Evolutionary conservation across 306 rosid species (phyloP).

Genomic region (Cucurbita argyrosperma): DNA sequence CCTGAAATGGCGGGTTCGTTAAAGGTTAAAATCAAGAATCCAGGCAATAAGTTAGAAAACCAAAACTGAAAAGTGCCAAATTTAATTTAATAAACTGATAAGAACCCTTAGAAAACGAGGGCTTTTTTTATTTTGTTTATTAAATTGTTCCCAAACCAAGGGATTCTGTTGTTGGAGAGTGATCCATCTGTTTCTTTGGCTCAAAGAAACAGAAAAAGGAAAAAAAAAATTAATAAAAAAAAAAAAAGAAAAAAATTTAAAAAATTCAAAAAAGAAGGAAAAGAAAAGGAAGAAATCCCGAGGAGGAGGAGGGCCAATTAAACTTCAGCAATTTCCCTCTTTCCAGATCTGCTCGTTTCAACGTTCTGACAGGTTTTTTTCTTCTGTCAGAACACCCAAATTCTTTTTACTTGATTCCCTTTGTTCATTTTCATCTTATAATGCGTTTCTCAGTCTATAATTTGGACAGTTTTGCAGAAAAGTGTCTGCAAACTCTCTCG

Average conservation of each 20-base stretch:
- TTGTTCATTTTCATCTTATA: conserved; percentile 3
- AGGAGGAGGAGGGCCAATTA: conserved; percentile 15
- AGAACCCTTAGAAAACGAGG: conserved; percentile 20
- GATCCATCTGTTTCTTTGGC: conserved; percentile 26
- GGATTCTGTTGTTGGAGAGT: conserved; percentile 19
- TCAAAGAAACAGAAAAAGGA: not conserved
- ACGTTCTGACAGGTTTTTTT: conserved; percentile 17
- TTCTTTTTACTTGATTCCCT: conserved; percentile 11
- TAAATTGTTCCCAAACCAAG: conserved; percentile 27
- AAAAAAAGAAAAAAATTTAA: too few relatives aligned
- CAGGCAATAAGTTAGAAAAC: conserved; percentile 41
- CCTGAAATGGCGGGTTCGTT: conserved; percentile 71
- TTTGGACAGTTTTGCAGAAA: not conserved
- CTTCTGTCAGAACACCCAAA: conserved; percentile 24
- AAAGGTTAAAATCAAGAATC: conserved; percentile 65
- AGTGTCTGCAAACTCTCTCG: not conserved
- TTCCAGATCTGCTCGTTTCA: conserved; percentile 20
- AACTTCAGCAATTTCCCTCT: conserved; percentile 10
- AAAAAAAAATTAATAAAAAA: not conserved
- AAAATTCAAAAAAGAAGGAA: not conserved
- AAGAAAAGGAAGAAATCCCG: not conserved
- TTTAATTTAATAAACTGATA: conserved; percentile 31
- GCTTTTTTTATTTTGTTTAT: conserved; percentile 3
- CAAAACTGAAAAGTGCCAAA: conserved; percentile 27
- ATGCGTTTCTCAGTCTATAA: not conserved